A percentile compares a stretch with the other conserved stretches of the same genome.
Evolutionary conservation across 371 early-diverging fungal genomes (phyloP).

Genomic region (Mucor circinelloides): DNA sequence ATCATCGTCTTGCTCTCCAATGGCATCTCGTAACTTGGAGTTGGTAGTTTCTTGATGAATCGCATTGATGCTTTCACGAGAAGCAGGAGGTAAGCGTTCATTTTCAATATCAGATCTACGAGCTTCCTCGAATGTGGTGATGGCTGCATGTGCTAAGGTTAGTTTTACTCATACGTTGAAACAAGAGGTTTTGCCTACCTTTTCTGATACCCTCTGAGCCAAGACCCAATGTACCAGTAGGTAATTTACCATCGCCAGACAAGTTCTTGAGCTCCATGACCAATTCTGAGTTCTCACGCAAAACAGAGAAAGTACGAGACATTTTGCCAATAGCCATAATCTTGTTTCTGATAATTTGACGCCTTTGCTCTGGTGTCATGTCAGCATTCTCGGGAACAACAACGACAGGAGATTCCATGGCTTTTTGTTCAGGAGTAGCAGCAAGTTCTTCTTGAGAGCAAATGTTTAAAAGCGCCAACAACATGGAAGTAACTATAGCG

Average conservation of each 20-base stretch:
- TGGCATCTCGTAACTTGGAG: slow-evolving; percentile 33
- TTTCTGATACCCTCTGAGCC: slow-evolving; percentile 90
- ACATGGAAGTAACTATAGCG: slow-evolving; percentile 85
- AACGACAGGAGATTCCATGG: slow-evolving; percentile 27
- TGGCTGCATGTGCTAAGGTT: slow-evolving; percentile 48
- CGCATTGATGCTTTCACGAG: slow-evolving; percentile 41
- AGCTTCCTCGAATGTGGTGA: slow-evolving; percentile 92
- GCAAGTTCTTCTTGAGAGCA: slow-evolving; percentile 82
- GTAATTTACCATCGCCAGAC: slow-evolving; percentile 79
- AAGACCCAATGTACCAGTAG: slow-evolving; percentile 82
- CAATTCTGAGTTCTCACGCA: slow-evolving; percentile 88
- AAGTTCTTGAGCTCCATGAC: slow-evolving; percentile 91
- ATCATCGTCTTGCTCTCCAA: slow-evolving; percentile 9
- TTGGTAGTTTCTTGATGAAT: slow-evolving; percentile 50
- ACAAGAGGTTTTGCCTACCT: slow-evolving; percentile 42
- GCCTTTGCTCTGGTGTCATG: slow-evolving; percentile 54
- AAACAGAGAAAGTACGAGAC: slow-evolving; percentile 83
- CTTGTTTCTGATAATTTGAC: slow-evolving; percentile 83
- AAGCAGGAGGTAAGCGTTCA: slow-evolving; percentile 87
- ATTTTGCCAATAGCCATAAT: slow-evolving; percentile 92
- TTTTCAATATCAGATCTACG: slow-evolving; percentile 86
- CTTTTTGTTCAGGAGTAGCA: slow-evolving; percentile 30
- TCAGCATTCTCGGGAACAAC: slow-evolving; percentile 5
- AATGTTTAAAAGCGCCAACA: slow-evolving; percentile 89
- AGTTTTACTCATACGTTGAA: background rate